Conservation (phyloP, 805 yeast genomes). For the Teunomyces barrocoloradensis region DNA sequence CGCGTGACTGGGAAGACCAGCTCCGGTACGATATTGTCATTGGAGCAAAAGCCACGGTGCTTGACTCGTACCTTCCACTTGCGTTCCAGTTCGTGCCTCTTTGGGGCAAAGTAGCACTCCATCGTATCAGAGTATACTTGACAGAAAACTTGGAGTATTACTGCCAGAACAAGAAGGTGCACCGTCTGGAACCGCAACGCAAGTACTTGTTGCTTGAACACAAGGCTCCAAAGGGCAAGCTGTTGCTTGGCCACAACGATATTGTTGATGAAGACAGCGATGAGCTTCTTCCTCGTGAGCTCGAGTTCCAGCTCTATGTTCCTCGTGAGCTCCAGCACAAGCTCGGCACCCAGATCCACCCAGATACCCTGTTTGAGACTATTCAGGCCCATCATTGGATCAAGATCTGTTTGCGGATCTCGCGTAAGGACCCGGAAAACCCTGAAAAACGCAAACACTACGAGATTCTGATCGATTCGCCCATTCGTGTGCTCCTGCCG, state of each 20-base stretch:
- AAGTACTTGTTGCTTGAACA: conserved; percentile 81
- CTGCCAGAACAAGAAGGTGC: conserved; percentile 82
- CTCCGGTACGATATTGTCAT: conserved; percentile 85
- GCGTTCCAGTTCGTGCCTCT: conserved; percentile 82
- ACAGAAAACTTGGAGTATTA: conserved; percentile 91
- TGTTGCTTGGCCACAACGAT: conserved; percentile 44
- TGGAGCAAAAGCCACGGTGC: conserved; percentile 82
- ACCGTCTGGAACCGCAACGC: conserved; percentile 85
- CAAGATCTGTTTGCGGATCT: conserved; percentile 78
- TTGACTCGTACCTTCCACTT: conserved; percentile 81
- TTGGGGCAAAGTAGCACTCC: conserved; percentile 77
- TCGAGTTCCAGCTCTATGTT: conserved; percentile 82
- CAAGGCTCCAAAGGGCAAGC: conserved; percentile 53
- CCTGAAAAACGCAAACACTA: conserved; percentile 76
- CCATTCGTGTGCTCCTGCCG: conserved; percentile 77
- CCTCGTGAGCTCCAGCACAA: conserved; percentile 65
- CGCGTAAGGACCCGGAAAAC: conserved; percentile 56
- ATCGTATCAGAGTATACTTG: conserved; percentile 78
- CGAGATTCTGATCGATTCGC: conserved; percentile 93
- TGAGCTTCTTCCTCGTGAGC: conserved; percentile 70
- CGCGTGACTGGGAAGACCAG: conserved; percentile 92
- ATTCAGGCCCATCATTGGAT: conserved; percentile 96
- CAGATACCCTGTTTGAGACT: conserved; percentile 77
- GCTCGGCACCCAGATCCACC: conserved; percentile 55
- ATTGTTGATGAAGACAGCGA: conserved; percentile 32